Percentiles rank a stretch among this genome's conserved stretches.
phyloP scores from a whole-genome alignment of 2,329 filamentous ascomycete genomes.

The Ramularia endophylla region DNA sequence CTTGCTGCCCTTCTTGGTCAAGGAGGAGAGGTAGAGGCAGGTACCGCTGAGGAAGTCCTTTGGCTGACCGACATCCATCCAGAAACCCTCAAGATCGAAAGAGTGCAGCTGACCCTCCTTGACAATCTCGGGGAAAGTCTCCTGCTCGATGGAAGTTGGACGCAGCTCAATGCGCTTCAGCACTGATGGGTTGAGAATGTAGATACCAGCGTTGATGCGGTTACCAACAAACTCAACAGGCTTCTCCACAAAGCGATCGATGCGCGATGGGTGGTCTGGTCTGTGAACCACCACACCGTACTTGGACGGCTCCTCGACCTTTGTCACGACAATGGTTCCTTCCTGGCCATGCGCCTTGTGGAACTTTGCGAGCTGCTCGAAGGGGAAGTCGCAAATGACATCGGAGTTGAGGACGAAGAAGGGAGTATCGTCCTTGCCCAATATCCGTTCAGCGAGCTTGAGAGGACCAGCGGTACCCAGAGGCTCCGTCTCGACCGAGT shows the following conservation, averaged over 20 bases:
- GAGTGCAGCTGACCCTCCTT: constrained; percentile 87
- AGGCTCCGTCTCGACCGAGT: constrained; percentile 94
- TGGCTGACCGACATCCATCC: constrained; percentile 99
- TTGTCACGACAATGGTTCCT: constrained; percentile 96
- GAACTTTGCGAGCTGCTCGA: constrained; percentile 82
- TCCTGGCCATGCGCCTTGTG: constrained; percentile 91
- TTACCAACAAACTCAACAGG: constrained; percentile 98
- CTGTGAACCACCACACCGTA: constrained; percentile 99
- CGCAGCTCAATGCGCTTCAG: constrained; percentile 90
- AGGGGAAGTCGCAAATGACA: constrained; percentile 96
- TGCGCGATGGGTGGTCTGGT: constrained; percentile 80
- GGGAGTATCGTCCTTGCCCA: constrained; percentile 86
- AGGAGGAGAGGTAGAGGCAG: constrained; percentile 89
- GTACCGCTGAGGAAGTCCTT: constrained; percentile 98
- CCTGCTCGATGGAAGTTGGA: constrained; percentile 96
- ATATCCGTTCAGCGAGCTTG: constrained; percentile 87
- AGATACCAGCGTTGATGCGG: constrained; percentile 97
- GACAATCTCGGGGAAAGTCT: constrained; percentile 94
- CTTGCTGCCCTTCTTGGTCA: constrained; percentile 85
- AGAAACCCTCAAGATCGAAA: constrained; percentile 95
- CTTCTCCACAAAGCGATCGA: constrained; percentile 99
- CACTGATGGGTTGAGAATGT: constrained; percentile 91
- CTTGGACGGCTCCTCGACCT: constrained; percentile 98
- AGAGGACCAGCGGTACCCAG: constrained; percentile 91
- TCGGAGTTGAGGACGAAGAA: constrained; percentile 99